These are phyloP conservation scores for Neltuma alba DNA, from an alignment of 306 rosid genomes.

Conservation along the genomic window DNA sequence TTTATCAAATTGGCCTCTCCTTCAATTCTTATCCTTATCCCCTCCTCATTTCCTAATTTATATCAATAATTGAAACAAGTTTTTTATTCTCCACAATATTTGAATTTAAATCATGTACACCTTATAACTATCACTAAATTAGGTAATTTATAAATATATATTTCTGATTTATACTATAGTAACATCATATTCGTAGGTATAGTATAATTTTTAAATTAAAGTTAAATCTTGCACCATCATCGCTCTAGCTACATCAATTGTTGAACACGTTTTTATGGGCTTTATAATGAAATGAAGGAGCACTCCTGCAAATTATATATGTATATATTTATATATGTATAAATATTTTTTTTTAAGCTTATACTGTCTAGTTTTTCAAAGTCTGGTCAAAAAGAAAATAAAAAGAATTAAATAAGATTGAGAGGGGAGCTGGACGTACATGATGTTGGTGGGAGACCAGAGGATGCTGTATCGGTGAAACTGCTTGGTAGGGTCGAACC, in stretches of 20 bases:
- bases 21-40: neutral
- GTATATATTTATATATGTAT: too few species aligned
- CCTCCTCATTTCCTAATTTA: neutral
- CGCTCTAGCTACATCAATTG: neutral
- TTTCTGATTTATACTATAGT: too few species aligned
- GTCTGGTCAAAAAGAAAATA: neutral
- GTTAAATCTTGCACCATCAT: too few species aligned
- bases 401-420: neutral
- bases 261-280: neutral
- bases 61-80: neutral
- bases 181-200: too few species aligned
- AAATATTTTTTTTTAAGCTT: too few species aligned
- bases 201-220: too few species aligned
- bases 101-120: neutral
- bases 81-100: neutral
- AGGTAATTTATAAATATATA: too few species aligned
- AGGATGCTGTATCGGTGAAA: conserved; percentile 82
- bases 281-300: neutral
- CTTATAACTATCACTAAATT: neutral
- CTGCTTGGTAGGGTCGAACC: conserved; percentile 96
- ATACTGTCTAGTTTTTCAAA: too few species aligned
- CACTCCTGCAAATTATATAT: neutral
- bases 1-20: neutral
- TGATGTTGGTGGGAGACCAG: conserved; percentile 53
- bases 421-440: neutral